phyloP scores from a whole-genome alignment of 2,329 filamentous ascomycete genomes.

The Hymenoscyphus linearis region DNA sequence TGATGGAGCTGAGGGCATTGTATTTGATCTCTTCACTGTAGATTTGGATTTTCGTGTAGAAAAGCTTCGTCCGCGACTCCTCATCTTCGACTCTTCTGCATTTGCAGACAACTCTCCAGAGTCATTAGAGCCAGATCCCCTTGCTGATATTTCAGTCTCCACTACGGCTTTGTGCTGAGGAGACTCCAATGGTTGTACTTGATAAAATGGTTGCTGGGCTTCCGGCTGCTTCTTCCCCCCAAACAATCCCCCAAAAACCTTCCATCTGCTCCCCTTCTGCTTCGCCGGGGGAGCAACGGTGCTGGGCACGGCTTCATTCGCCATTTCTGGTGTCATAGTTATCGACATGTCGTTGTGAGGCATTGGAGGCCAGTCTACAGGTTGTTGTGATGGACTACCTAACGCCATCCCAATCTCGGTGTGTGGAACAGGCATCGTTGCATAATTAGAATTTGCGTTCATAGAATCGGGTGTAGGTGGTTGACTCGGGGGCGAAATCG shows the following conservation, averaged over 20 bases:
- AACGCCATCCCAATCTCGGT: slow-evolving; percentile 64
- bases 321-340: slow-evolving; percentile 23
- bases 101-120: slow-evolving; percentile 8
- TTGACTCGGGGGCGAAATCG: slow-evolving; percentile 3
- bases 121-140: slow-evolving; percentile 5
- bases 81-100: slow-evolving; percentile 13
- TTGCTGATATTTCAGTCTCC: slow-evolving; percentile 6
- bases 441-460: slow-evolving; percentile 5
- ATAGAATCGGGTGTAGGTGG: slow-evolving; percentile 20
- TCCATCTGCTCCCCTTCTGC: slow-evolving; percentile 50
- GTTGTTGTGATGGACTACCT: slow-evolving; percentile 56
- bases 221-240: slow-evolving; percentile 36
- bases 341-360: slow-evolving; percentile 8
- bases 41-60: slow-evolving; percentile 25
- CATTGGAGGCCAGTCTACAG: slow-evolving; percentile 20
- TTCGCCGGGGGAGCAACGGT: slow-evolving; percentile 13
- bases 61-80: slow-evolving; percentile 19
- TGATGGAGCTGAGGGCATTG: slow-evolving; percentile 18
- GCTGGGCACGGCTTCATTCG: slow-evolving; percentile 15
- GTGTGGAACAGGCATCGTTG: slow-evolving; percentile 16
- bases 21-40: slow-evolving; percentile 25
- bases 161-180: slow-evolving; percentile 7
- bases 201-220: slow-evolving; percentile 27
- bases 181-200: slow-evolving; percentile 24
- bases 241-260: slow-evolving; percentile 51